phyloP scores from a whole-genome alignment of 306 rosid species.

The Luffa acutangula region DNA sequence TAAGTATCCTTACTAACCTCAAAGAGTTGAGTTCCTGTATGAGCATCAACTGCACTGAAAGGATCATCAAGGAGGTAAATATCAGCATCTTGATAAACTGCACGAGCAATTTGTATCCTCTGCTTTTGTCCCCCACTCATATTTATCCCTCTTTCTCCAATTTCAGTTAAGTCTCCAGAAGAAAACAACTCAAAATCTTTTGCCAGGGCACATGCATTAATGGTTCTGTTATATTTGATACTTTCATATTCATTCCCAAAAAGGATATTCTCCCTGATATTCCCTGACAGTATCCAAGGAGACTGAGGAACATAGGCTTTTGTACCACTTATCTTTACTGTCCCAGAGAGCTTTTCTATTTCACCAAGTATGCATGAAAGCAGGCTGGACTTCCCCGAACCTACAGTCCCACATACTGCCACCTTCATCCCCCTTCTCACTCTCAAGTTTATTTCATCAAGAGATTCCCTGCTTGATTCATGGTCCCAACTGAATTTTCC shows the following conservation, averaged over 20 bases:
- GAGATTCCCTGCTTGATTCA: conserved; percentile 43
- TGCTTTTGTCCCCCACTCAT: conserved; percentile 99
- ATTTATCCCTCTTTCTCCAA: conserved; percentile 94
- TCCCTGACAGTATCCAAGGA: conserved; percentile 91
- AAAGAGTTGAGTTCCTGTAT: conserved; percentile 86
- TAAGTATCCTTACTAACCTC: conserved; percentile 30
- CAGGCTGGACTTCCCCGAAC: conserved; percentile 83
- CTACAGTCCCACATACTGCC: conserved; percentile 91
- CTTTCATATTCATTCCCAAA: conserved; percentile 58
- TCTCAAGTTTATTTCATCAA: conserved; percentile 48
- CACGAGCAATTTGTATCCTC: conserved; percentile 87
- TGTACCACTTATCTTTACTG: conserved; percentile 72
- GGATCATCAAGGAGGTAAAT: conserved; percentile 87
- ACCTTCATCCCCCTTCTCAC: conserved; percentile 94
- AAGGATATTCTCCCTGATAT: conserved; percentile 66
- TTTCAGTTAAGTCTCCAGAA: conserved; percentile 73
- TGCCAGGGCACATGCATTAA: conserved; percentile 74
- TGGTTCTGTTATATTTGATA: conserved; percentile 48
- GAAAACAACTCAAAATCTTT: conserved; percentile 88
- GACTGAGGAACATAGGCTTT: conserved; percentile 92
- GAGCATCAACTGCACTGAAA: conserved; percentile 98
- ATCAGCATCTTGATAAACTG: conserved; percentile 85
- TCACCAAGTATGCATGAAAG: conserved; percentile 75
- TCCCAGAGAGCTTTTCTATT: conserved; percentile 58
- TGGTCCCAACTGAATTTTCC: conserved; percentile 85